Evolutionary conservation across 2,329 filamentous ascomycete genomes (phyloP).

Genomic region (Gaeumannomyces sp.): DNA sequence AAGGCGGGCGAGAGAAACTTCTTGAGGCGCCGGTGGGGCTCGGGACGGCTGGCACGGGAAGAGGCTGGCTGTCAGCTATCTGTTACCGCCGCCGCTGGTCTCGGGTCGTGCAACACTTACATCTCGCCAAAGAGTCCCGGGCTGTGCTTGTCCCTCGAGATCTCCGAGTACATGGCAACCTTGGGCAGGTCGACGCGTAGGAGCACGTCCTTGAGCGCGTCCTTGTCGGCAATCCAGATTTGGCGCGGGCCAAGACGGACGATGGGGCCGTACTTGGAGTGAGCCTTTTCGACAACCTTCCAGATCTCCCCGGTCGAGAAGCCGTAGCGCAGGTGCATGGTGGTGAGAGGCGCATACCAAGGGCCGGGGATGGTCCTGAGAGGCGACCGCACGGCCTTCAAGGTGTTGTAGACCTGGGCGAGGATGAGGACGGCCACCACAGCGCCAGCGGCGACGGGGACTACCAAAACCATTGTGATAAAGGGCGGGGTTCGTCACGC

Average conservation of each 20-base stretch:
- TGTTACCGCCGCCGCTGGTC: too few species aligned
- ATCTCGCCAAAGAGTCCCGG: slow-evolving; percentile 9
- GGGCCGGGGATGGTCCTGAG: background rate
- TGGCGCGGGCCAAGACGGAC: slow-evolving; percentile 3
- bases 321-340: slow-evolving; percentile 7
- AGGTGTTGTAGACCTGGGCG: background rate
- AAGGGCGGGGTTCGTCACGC: too few species aligned
- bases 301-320: slow-evolving; percentile 5
- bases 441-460: background rate
- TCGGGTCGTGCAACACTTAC: background rate
- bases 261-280: slow-evolving; percentile 5
- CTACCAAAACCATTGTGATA: background rate
- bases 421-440: background rate
- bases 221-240: slow-evolving; percentile 6
- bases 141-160: slow-evolving; percentile 9
- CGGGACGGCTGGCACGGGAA: slow-evolving; percentile 14
- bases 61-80: too few species aligned
- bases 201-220: slow-evolving; percentile 7
- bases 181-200: slow-evolving; percentile 5
- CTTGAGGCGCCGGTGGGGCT: slow-evolving; percentile 21
- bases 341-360: background rate
- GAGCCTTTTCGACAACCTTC: slow-evolving; percentile 3
- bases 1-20: slow-evolving; percentile 21
- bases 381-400: background rate
- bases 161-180: slow-evolving; percentile 9